Percentiles rank a stretch among this genome's conserved stretches.
These are phyloP conservation scores for Raffaelea arxii DNA, from an alignment of 2,329 filamentous ascomycete genomes.

Conservation along the genomic window DNA sequence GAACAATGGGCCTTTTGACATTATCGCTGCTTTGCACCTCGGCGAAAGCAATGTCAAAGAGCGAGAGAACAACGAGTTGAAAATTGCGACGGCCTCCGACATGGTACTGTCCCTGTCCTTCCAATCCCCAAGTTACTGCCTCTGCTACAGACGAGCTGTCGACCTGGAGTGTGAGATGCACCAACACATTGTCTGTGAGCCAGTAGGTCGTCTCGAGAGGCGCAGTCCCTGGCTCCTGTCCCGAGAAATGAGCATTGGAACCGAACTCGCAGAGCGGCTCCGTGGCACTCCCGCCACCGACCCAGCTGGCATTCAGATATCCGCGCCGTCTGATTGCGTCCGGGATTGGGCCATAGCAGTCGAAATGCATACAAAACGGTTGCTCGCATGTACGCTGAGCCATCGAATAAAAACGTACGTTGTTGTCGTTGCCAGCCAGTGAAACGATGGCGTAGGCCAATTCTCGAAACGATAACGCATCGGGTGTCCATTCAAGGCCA, in stretches of 20 bases:
- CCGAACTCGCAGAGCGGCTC: neutral
- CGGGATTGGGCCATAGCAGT: neutral
- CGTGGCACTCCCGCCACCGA: neutral
- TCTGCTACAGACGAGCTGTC: neutral
- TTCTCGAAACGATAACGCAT: neutral
- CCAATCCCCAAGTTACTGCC: neutral
- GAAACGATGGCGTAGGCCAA: neutral
- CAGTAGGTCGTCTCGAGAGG: neutral
- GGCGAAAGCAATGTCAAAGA: neutral
- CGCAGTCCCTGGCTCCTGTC: neutral
- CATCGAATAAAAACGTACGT: neutral
- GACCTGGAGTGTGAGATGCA: neutral
- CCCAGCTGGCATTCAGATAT: neutral
- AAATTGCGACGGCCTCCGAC: neutral
- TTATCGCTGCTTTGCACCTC: neutral
- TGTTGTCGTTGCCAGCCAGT: neutral
- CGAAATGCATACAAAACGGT: neutral
- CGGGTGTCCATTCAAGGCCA: neutral
- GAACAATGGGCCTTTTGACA: neutral
- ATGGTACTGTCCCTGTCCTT: no score
- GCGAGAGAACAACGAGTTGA: neutral
- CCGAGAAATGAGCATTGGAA: neutral
- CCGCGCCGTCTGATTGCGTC: neutral
- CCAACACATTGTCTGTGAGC: neutral
- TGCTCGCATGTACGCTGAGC: neutral